Percentiles rank a stretch among this genome's conserved stretches.
Conservation (phyloP, 2,329 filamentous ascomycete species). For the Ophiocordyceps sinensis region DNA sequence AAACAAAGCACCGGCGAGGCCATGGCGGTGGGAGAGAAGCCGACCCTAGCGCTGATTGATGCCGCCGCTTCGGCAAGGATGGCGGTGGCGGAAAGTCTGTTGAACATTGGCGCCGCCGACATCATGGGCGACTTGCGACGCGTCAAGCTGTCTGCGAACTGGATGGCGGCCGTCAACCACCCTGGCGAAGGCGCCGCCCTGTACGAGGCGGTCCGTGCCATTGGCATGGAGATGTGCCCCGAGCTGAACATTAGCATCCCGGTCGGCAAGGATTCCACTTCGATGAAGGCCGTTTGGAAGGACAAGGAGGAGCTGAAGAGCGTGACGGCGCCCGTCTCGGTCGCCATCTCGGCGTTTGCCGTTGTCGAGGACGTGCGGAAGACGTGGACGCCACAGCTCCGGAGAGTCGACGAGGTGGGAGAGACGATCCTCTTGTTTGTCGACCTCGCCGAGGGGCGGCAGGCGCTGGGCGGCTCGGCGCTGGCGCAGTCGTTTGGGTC, state of each 20-base stretch:
- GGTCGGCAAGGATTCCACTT: slow-evolving; percentile 95
- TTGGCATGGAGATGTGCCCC: slow-evolving; percentile 85
- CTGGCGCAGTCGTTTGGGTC: slow-evolving; percentile 81
- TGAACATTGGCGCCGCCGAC: slow-evolving; percentile 77
- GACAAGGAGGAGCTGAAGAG: slow-evolving; percentile 59
- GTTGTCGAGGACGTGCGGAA: slow-evolving; percentile 67
- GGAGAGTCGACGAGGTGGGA: slow-evolving; percentile 71
- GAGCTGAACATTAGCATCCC: slow-evolving; percentile 85
- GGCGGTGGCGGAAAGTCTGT: slow-evolving; percentile 85
- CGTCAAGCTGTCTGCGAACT: slow-evolving; percentile 87
- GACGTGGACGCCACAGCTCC: slow-evolving; percentile 88
- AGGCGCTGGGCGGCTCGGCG: slow-evolving; percentile 79
- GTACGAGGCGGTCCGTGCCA: slow-evolving; percentile 86
- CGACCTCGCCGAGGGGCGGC: slow-evolving; percentile 68
- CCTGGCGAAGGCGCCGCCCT: slow-evolving; percentile 83
- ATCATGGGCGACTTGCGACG: slow-evolving; percentile 58
- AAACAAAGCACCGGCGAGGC: slow-evolving; percentile 74
- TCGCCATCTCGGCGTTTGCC: slow-evolving; percentile 83
- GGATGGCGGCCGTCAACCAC: slow-evolving; percentile 96
- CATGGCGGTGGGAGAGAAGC: slow-evolving; percentile 96
- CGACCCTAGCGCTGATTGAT: slow-evolving; percentile 76
- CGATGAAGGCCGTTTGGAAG: slow-evolving; percentile 96
- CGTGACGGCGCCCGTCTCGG: slow-evolving; percentile 81
- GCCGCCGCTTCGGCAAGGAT: slow-evolving; percentile 84
- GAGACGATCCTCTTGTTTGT: slow-evolving; percentile 83